Evolutionary conservation across 2,329 filamentous ascomycete genomes (phyloP), one percentile per base, ranked within the genome.

Genomic region (Ilyonectria mors-panacis): DNA sequence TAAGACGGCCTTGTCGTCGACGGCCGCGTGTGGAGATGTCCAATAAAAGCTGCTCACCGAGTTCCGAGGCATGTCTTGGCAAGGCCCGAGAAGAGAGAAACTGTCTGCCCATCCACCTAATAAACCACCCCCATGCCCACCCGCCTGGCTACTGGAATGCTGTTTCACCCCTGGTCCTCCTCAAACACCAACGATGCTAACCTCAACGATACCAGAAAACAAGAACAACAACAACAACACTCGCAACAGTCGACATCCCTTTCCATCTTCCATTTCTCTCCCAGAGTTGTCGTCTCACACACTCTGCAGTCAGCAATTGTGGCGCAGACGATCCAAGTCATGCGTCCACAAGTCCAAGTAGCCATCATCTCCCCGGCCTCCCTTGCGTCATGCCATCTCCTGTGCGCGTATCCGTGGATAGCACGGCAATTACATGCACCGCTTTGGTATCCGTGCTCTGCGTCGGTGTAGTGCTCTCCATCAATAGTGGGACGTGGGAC

Each of bases 301-400:
- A 28, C 47, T 9, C 23, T 17, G 26, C 15, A 12, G 26, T n/a
- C 13, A 30, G 23, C 47, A 30, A 13, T 33, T 51, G 7, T 51
- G 47, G 47, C 47, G 47, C 26, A 8, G 39, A 6, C 39, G 39
- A 42, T 48, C 21, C 45, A 10, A 28, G 4, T 23, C n/a, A 12
- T 21, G 42, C 19, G 12, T 10, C 42, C 17, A 26, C 30, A 35
- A 19, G n/a, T 35, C 10, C n/a, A 53, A 35, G 50, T 19, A 4
- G 19, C 15, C 15, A 21, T 21, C 3, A 2, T 19, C 7, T 53
- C 17, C 12, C n/a, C 19, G 48, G 28, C 21, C 35, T 54, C 55
- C 37, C 61, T 64, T 64, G 61, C 61, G 45, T 63, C 61, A 45
- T 58, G 19, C 28, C 37, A 35, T 61, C 59, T 54, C 21, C 35